These are phyloP conservation scores for Linaria vulgaris DNA, from an alignment of 257 asterid genomes.

Conservation along the genomic window DNA sequence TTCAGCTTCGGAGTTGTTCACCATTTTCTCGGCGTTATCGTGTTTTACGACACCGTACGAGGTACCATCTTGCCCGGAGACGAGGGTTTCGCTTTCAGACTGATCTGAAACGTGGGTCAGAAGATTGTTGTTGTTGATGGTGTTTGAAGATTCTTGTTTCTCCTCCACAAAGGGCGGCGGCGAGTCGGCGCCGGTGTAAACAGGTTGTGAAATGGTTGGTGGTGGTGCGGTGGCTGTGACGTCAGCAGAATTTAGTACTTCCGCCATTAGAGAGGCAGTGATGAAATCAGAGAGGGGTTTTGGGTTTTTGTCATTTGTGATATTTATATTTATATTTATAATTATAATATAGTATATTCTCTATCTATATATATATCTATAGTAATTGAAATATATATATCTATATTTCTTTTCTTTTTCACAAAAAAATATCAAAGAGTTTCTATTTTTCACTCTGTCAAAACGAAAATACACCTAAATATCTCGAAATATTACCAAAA, in stretches of 20 bases:
- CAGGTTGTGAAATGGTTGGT: neutral
- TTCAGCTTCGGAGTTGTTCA: slow-evolving; percentile 23
- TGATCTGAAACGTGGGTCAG: neutral
- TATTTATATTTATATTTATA: too few relatives aligned
- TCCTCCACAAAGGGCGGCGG: neutral
- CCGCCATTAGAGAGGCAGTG: neutral
- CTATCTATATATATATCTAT: too few relatives aligned
- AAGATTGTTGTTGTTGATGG: neutral
- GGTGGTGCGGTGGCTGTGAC: neutral
- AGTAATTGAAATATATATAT: too few relatives aligned
- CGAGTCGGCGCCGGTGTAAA: neutral
- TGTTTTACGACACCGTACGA: neutral
- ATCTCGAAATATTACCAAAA: too few relatives aligned
- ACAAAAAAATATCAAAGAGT: too few relatives aligned
- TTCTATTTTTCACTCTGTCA: too few relatives aligned
- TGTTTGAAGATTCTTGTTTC: neutral
- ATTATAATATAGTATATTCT: too few relatives aligned
- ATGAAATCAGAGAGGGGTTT: too few relatives aligned
- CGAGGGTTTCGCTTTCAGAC: too few relatives aligned
- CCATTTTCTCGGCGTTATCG: neutral
- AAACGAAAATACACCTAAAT: too few relatives aligned
- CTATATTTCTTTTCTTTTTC: too few relatives aligned
- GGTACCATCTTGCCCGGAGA: slow-evolving; percentile 19
- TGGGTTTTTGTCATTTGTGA: too few relatives aligned
- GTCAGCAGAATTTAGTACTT: neutral